Conservation (phyloP, 2,329 filamentous ascomycete genomes). For the Didymellaceae sp. region DNA sequence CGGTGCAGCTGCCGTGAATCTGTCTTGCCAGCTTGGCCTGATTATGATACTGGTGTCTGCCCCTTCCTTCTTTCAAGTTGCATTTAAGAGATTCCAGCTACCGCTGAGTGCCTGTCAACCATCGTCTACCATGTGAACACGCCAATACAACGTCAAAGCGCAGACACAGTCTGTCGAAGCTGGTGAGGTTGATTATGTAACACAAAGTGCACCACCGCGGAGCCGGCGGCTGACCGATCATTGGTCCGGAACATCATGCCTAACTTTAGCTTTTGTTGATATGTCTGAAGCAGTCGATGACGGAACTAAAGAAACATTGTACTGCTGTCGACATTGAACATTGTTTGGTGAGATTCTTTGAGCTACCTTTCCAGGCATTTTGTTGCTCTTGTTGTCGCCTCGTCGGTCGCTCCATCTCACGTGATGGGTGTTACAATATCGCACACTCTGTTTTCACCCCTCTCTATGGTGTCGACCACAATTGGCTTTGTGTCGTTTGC, state of each 20-base stretch:
- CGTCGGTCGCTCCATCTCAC: background rate
- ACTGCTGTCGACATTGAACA: background rate
- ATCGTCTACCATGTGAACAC: too few relatives aligned
- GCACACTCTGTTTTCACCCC: slow-evolving; percentile 37
- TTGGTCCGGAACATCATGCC: background rate
- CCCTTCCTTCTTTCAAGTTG: too few relatives aligned
- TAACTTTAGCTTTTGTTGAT: background rate
- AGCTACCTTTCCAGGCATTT: too few relatives aligned
- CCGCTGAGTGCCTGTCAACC: too few relatives aligned
- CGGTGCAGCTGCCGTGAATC: too few relatives aligned
- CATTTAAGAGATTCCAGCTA: too few relatives aligned
- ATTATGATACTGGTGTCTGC: too few relatives aligned
- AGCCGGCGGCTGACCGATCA: background rate
- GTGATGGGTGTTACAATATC: slow-evolving; percentile 32
- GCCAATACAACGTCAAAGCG: too few relatives aligned
- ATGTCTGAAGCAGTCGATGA: background rate
- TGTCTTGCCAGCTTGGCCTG: too few relatives aligned
- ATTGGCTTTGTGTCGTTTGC: slow-evolving; percentile 53
- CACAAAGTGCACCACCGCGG: background rate
- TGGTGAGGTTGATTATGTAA: too few relatives aligned
- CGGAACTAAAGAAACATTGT: background rate
- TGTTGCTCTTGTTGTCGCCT: too few relatives aligned
- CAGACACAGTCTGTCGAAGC: too few relatives aligned
- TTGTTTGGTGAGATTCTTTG: background rate
- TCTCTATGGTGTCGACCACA: slow-evolving; percentile 45